These are phyloP conservation scores for Stevia rebaudiana DNA, from an alignment of 140 eudicot genomes.

Conservation along the genomic window DNA sequence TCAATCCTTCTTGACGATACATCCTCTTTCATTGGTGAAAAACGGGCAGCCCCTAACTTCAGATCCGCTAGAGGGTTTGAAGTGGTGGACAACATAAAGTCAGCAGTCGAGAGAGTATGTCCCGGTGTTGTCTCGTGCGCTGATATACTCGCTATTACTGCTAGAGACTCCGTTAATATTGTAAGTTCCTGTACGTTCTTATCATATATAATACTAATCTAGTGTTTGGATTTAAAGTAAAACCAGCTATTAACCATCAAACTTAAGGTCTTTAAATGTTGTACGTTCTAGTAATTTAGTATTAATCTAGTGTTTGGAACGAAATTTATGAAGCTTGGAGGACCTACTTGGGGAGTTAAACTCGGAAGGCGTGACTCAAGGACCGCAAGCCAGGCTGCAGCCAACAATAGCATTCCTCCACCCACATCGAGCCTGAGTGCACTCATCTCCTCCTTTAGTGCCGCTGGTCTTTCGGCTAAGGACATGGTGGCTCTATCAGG, in stretches of 20 bases:
- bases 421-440: constrained; percentile 65
- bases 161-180: constrained; percentile 64
- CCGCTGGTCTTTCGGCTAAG: constrained; percentile 69
- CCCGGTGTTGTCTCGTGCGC: constrained; percentile 93
- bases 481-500: constrained; percentile 87
- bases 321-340: constrained; percentile 63
- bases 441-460: constrained; percentile 52
- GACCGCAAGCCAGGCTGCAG: constrained; percentile 79
- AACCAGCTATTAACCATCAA: background rate
- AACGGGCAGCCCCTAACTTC: constrained; percentile 62
- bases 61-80: constrained; percentile 75
- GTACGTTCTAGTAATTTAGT: background rate
- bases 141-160: constrained; percentile 60
- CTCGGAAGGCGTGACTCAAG: constrained; percentile 89
- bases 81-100: constrained; percentile 75
- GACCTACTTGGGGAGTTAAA: constrained; percentile 73
- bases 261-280: background rate
- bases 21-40: constrained; percentile 67
- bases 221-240: background rate
- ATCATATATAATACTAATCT: background rate
- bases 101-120: constrained; percentile 68
- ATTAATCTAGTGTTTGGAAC: background rate
- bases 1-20: constrained; percentile 84
- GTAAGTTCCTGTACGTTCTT: constrained; percentile 37
- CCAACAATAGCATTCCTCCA: constrained; percentile 76